Conservation (phyloP, 2,329 filamentous ascomycete species). For the Aspergillus sp. region DNA sequence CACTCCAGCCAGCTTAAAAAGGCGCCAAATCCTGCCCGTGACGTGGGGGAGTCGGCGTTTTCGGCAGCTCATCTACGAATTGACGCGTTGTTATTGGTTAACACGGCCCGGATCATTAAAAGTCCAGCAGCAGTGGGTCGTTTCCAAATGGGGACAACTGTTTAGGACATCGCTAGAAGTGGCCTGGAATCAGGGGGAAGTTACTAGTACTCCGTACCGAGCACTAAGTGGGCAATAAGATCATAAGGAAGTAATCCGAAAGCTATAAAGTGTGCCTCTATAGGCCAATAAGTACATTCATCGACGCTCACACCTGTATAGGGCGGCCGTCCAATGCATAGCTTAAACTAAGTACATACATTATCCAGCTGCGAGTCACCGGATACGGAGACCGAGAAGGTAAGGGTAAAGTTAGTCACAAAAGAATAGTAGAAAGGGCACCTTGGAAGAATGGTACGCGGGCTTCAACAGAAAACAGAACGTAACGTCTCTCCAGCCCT, state of each 20-base stretch:
- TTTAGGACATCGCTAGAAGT: constrained; percentile 9
- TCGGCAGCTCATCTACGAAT: constrained; percentile 23
- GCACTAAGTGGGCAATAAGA: not conserved
- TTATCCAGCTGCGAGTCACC: constrained; percentile 36
- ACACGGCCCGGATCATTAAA: constrained; percentile 18
- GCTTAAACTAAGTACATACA: constrained; percentile 38
- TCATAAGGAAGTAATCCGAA: not conserved
- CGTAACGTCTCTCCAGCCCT: constrained; percentile 35
- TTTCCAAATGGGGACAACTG: constrained; percentile 18
- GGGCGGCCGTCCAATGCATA: constrained; percentile 15
- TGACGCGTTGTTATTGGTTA: constrained; percentile 26
- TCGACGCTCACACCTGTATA: constrained; percentile 13
- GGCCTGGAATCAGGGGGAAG: not conserved
- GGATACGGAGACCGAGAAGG: constrained; percentile 26
- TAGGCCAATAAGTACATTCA: constrained; percentile 12
- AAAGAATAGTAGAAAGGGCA: constrained; percentile 15
- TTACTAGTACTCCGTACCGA: too few species aligned
- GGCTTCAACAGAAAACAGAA: constrained; percentile 21
- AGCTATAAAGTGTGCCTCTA: not conserved
- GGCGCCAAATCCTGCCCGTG: constrained; percentile 18
- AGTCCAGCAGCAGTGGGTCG: constrained; percentile 16
- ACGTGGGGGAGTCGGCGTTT: constrained; percentile 34
- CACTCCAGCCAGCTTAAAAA: constrained; percentile 1
- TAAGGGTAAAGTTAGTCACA: constrained; percentile 19
- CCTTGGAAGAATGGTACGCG: constrained; percentile 16